Evolutionary conservation across 495 filamentous ascomycete species (phyloP), one percentile per base, ranked within the genome.

Genomic region (Podospora australis): DNA sequence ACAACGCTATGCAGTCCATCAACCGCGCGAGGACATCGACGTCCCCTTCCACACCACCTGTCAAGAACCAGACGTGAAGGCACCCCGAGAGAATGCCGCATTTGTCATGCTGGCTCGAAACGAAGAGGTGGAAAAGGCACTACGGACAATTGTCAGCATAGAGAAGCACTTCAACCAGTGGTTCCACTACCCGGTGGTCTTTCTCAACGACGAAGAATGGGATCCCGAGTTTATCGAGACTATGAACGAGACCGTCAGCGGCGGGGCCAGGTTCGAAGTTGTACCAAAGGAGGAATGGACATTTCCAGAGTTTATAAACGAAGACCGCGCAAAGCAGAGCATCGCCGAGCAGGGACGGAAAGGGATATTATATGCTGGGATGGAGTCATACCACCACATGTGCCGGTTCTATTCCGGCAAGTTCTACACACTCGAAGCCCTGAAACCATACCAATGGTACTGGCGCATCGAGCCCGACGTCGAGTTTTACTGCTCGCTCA

Each of bases 311-410:
- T 90, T 86, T 86, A 86, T 91, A 47, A 84, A 95, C 63, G 67
- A 74, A 21, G 80, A 83, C 44, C 83, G 84, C 24, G 92, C 91
- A 42, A 83, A 80, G 63, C 82, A 91, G 64, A 87, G 86, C 29
- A 88, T 98, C 53, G 73, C 80, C 32, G 82, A 85, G 60, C 92
- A 96, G 63, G 91, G 88, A 44, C 83, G 91, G 66, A 74, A 75
- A 38, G 90, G 90, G 23, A 91, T 98, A 57, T 85, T 94, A 79
- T 96, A 98, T 59, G 92, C 87, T 60, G 92, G 91, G n/a, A 92
- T 96, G 83, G 92, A 96, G 65, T 91, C 86, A 63, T 98, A 98
- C 62, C 92, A 98, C 62, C 87, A 95, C 70, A 94, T 94, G 88
- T 94, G 88, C 64, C 79, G 92, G 41, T 98, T 98, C 73, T 96